Percentiles rank a stretch among this genome's conserved stretches.
Evolutionary conservation across 2,329 filamentous ascomycete genomes (phyloP).

Genomic region (Aspergillus fumigatus): DNA sequence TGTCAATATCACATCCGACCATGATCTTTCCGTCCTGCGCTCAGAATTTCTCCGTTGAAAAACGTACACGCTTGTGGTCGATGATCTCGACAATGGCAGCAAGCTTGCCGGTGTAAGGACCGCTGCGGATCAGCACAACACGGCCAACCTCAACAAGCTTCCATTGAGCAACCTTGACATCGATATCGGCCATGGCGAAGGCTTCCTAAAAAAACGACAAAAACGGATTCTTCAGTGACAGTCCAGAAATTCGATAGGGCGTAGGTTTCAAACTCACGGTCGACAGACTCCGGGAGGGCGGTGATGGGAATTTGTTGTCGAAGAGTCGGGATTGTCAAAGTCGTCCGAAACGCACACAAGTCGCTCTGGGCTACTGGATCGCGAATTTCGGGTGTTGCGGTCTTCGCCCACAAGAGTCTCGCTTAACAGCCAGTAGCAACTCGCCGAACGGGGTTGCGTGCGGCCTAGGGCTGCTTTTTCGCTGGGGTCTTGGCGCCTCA

Average conservation of each 20-base stretch:
- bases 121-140: constrained; percentile 84
- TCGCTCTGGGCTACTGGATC: constrained; percentile 22
- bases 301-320: constrained; percentile 36
- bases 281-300: constrained; percentile 36
- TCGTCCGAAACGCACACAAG: constrained; percentile 32
- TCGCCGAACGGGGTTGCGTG: constrained; percentile 15
- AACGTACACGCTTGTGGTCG: constrained; percentile 99
- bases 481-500: constrained; percentile 10
- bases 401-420: constrained; percentile 37
- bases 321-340: constrained; percentile 38
- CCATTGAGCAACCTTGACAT: constrained; percentile 79
- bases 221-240: constrained; percentile 22
- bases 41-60: constrained; percentile 4
- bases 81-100: constrained; percentile 98
- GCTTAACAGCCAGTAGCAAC: constrained; percentile 37
- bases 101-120: constrained; percentile 77
- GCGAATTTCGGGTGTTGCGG: constrained; percentile 37
- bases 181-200: constrained; percentile 76
- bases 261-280: constrained; percentile 33
- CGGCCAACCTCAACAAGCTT: constrained; percentile 98
- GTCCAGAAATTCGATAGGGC: constrained; percentile 12
- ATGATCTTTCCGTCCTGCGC: constrained; percentile 1
- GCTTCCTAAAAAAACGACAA: constrained; percentile 46
- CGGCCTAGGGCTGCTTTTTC: constrained; percentile 33
- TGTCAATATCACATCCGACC: constrained; percentile 17